Evolutionary conservation across 768 basidiomycete genomes (phyloP), one percentile per base, ranked within the genome.

Genomic region (Tubosaeta sp.): DNA sequence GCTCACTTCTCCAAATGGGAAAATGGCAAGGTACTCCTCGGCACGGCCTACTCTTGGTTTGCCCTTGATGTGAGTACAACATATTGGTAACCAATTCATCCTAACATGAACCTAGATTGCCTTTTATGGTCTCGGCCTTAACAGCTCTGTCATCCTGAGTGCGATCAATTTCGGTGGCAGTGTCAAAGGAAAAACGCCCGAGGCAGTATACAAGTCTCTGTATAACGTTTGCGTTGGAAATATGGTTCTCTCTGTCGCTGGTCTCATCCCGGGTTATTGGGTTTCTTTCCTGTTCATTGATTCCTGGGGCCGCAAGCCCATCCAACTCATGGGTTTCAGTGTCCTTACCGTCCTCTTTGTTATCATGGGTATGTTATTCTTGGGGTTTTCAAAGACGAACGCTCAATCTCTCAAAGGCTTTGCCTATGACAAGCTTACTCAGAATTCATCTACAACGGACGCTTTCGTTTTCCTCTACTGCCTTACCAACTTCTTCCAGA

Each of bases 401-500:
- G 2, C 53, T 56, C 24, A 56, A 35, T 19, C 35, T 62, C 8
- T 22, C 36, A 43, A 51, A 84, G 85, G 87, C 55, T 89, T 88
- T 64, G 84, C 71, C 14, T 89, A 78, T 56, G 74, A 86, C 63
- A 76, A 72, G 59, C 74, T 83, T 47, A 82, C 41, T 44, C 73
- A 76, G 27, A 77, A 74, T 2, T 4, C 57, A 3, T 11, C 65
- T 2, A 65, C 71, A 18, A 75, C 44, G 14, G 80, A 81, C 31
- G 87, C 76, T 2, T 91, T 93, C 65, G 83, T 90, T 44, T 85
- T 87, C 72, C 78, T 90, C 24, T 93, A 92, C 73, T 88, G 88
- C 65, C 73, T 93, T n/a, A 79, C 88, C 59, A 86, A 88, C 65
- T 90, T 90, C 73, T 90, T 91, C 85, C 86, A 89, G 73, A 92